Evolutionary conservation across 139 green algal species (phyloP).

Genomic region (Micromonas pusilla): DNA sequence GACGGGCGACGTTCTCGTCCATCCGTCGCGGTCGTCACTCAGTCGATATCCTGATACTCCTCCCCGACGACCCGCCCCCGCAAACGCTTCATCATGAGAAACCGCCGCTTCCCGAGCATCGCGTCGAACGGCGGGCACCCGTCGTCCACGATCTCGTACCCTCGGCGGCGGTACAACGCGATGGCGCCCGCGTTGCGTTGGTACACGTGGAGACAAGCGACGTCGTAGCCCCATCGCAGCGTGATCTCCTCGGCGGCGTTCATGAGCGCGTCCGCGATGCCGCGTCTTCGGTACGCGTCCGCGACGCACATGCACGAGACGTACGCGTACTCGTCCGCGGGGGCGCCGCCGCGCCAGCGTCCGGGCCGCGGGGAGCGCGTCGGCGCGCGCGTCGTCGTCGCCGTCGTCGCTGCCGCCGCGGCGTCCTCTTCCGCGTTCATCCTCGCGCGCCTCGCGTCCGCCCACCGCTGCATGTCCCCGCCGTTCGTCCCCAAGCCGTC

Average conservation of each 20-base stretch:
- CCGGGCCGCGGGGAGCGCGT: no score
- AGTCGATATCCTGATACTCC: no score
- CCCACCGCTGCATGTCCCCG: background rate
- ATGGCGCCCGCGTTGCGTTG: background rate
- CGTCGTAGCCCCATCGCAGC: background rate
- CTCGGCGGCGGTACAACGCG: background rate
- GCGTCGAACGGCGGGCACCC: background rate
- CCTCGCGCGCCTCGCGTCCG: background rate
- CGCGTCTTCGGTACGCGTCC: background rate
- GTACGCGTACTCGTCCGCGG: background rate
- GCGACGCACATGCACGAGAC: background rate
- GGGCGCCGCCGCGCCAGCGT: background rate
- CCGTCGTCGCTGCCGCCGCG: no score
- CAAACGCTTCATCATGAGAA: background rate
- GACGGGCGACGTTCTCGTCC: no score
- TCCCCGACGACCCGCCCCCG: no score
- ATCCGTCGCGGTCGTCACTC: no score
- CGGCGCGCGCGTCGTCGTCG: no score
- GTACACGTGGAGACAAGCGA: background rate
- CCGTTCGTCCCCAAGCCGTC: background rate
- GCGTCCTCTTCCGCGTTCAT: background rate
- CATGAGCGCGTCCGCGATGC: background rate
- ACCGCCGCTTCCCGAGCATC: background rate
- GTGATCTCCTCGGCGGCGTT: background rate
- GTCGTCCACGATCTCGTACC: background rate